A percentile compares a stretch with the other conserved stretches of the same genome.
Evolutionary conservation across 2,329 filamentous ascomycete species (phyloP).

Genomic region (Aspergillus hortae): DNA sequence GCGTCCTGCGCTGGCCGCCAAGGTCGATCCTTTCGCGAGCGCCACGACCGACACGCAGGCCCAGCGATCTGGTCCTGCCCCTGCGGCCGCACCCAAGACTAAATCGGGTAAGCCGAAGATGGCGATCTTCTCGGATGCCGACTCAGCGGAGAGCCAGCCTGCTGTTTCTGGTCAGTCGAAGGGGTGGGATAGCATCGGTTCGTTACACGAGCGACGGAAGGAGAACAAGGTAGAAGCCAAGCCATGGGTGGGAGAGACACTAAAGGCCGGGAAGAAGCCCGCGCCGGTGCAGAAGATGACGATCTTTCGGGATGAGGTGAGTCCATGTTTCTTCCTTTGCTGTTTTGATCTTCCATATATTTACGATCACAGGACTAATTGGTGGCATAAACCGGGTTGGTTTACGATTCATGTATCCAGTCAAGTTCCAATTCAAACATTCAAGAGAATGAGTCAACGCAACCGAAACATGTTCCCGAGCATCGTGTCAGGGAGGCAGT

Average conservation of each 20-base stretch:
- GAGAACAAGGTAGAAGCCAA: slow-evolving; percentile 84
- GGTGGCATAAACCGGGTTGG: slow-evolving; percentile 43
- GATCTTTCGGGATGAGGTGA: slow-evolving; percentile 95
- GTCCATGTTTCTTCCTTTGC: slow-evolving; percentile 44
- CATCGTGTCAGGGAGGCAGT: slow-evolving; percentile 75
- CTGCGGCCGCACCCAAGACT: slow-evolving; percentile 48
- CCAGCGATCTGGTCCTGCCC: slow-evolving; percentile 48
- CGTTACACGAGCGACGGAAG: slow-evolving; percentile 83
- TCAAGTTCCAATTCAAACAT: slow-evolving; percentile 39
- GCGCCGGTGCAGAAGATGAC: slow-evolving; percentile 74
- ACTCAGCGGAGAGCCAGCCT: slow-evolving; percentile 56
- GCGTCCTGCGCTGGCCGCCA: slow-evolving; percentile 78
- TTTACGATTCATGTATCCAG: slow-evolving; percentile 53
- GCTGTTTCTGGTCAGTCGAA: slow-evolving; percentile 55
- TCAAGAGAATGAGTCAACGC: slow-evolving; percentile 35
- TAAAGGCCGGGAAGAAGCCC: slow-evolving; percentile 83
- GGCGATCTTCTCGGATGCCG: slow-evolving; percentile 81
- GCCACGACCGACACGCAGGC: slow-evolving; percentile 63
- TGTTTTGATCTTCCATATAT: slow-evolving; percentile 58
- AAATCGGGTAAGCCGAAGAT: slow-evolving; percentile 77
- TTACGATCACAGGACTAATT: slow-evolving; percentile 98
- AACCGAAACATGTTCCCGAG: slow-evolving; percentile 60
- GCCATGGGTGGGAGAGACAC: slow-evolving; percentile 87
- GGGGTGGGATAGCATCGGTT: slow-evolving; percentile 91
- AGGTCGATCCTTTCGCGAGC: slow-evolving; percentile 76